Conservation (phyloP, 108 stramenopile species). For the Cyclotella sp. region DNA sequence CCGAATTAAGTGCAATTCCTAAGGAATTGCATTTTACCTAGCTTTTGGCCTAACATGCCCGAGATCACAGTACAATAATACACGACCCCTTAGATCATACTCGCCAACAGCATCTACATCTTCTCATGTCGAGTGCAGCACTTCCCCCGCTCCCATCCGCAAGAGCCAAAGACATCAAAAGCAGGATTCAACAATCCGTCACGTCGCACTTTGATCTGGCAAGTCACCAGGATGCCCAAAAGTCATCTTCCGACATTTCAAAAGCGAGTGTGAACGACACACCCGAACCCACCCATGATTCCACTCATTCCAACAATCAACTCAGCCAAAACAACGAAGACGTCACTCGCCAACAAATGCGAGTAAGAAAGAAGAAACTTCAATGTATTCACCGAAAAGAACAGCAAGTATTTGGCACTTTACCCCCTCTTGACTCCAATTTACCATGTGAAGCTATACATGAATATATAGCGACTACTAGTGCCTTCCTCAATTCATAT, state of each 20-base stretch:
- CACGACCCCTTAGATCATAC: background rate
- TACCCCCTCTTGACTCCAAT: conserved; percentile 40
- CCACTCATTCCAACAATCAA: too few species aligned
- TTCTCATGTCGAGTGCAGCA: conserved; percentile 21
- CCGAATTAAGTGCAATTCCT: too few species aligned
- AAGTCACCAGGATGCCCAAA: conserved; percentile 2
- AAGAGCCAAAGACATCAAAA: conserved; percentile 44
- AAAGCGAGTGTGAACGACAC: background rate
- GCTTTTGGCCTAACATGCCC: too few species aligned
- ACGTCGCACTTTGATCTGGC: background rate
- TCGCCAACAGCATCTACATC: background rate
- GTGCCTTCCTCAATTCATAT: conserved; percentile 45
- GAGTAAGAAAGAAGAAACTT: conserved; percentile 25
- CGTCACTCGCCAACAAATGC: background rate
- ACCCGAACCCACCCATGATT: background rate
- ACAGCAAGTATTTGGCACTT: conserved; percentile 29
- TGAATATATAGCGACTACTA: conserved; percentile 41
- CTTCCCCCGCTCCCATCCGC: conserved; percentile 45
- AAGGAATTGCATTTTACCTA: too few species aligned
- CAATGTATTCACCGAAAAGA: conserved; percentile 34
- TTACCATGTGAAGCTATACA: conserved; percentile 43
- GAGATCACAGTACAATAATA: too few species aligned
- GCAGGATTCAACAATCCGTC: background rate
- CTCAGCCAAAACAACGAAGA: too few species aligned
- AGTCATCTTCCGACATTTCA: background rate